phyloP scores from a whole-genome alignment of 495 filamentous ascomycete genomes.

The Neurospora tetraspora region DNA sequence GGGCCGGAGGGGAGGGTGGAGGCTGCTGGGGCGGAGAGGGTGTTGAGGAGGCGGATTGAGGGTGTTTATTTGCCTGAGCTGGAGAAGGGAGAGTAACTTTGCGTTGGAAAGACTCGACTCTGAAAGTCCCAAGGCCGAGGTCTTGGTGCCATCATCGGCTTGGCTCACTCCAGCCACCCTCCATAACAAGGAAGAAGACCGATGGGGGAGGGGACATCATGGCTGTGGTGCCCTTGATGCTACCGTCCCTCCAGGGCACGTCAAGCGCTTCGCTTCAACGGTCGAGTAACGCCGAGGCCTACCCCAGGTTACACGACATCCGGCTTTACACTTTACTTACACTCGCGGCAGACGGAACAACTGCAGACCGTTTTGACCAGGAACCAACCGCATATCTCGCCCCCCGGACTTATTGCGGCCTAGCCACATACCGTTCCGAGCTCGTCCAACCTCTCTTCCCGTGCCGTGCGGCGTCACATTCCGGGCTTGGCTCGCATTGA shows the following conservation, averaged over 20 bases:
- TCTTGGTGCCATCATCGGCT: background rate
- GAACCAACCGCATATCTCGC: background rate
- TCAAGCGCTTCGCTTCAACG: background rate
- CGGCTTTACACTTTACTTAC: background rate
- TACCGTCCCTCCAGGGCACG: background rate
- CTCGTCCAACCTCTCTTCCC: background rate
- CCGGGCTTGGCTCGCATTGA: background rate
- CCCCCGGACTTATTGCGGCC: background rate
- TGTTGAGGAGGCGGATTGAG: constrained; percentile 40
- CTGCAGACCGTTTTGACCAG: background rate
- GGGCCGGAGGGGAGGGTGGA: constrained; percentile 71
- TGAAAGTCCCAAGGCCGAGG: background rate
- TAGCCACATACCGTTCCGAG: background rate
- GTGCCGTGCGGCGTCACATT: background rate
- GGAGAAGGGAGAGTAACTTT: background rate
- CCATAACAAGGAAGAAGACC: background rate
- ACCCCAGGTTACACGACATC: background rate
- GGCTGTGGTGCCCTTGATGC: background rate
- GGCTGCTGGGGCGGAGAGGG: constrained; percentile 57
- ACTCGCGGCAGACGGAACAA: background rate
- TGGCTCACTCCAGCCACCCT: background rate
- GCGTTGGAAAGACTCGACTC: background rate
- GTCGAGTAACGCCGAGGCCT: background rate
- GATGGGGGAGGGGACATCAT: background rate
- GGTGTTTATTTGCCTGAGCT: background rate